A percentile compares a stretch with the other conserved stretches of the same genome.
phyloP scores from a whole-genome alignment of 169 alveolate genomes.

The Eimeria sp. region DNA sequence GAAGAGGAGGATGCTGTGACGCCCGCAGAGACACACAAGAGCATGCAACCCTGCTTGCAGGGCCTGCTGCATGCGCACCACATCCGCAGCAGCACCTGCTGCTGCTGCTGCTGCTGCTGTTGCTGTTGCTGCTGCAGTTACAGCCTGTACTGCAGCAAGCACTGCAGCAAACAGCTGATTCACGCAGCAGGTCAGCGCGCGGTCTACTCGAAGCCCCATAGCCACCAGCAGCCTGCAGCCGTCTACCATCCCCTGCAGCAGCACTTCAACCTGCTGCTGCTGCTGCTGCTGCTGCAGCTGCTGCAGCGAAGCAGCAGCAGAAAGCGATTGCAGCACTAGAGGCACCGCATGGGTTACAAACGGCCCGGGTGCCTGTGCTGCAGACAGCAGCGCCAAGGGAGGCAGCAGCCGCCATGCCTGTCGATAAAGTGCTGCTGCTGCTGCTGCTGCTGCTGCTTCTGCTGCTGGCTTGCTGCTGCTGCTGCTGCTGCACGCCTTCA shows the following conservation, averaged over 20 bases:
- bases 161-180: constrained; percentile 29
- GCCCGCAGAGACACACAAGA: constrained; percentile 38
- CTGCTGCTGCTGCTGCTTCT: constrained; percentile 36
- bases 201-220: constrained; percentile 21
- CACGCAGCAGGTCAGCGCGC: neutral
- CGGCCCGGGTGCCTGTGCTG: neutral
- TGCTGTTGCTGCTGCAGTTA: constrained; percentile 38
- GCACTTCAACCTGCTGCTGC: constrained; percentile 19
- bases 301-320: constrained; percentile 38
- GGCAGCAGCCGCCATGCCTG: constrained; percentile 66
- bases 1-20: constrained; percentile 5
- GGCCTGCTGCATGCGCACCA: constrained; percentile 51
- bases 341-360: constrained; percentile 18
- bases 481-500: constrained; percentile 48
- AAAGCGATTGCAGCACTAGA: constrained; percentile 19
- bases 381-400: constrained; percentile 34
- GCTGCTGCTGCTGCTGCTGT: constrained; percentile 56
- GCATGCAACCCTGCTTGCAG: constrained; percentile 13
- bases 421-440: constrained; percentile 19
- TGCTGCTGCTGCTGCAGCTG: constrained; percentile 24
- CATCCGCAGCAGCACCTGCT: constrained; percentile 11
- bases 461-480: constrained; percentile 31
- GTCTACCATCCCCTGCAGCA: constrained; percentile 39
- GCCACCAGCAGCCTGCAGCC: constrained; percentile 46
- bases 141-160: neutral